Conservation (phyloP, 2,329 filamentous ascomycete species). For the Pestalotiopsis sp. region DNA sequence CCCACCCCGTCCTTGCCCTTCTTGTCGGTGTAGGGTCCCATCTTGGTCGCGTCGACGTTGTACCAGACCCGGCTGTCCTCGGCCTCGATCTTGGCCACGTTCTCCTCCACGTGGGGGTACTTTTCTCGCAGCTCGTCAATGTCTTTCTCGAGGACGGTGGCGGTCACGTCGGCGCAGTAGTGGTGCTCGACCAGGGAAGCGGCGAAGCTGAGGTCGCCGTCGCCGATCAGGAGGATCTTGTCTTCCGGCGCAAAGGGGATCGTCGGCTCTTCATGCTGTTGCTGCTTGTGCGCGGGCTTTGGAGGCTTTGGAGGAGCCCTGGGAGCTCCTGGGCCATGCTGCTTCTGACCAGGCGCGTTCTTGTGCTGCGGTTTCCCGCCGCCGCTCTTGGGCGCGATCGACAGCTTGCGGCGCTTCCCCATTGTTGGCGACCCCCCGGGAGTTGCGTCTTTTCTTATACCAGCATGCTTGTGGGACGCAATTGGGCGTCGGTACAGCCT, state of each 20-base stretch:
- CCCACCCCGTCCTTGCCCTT: conserved; percentile 30
- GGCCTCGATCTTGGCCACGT: conserved; percentile 56
- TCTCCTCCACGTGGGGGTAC: conserved; percentile 70
- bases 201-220: conserved; percentile 81
- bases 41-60: conserved; percentile 68
- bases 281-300: conserved; percentile 15
- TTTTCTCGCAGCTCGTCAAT: conserved; percentile 65
- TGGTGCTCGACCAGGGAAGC: conserved; percentile 67
- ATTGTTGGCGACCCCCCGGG: conserved; percentile 19
- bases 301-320: conserved; percentile 18
- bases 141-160: conserved; percentile 67
- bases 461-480: background rate
- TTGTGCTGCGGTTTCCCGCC: conserved; percentile 13
- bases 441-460: background rate
- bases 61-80: conserved; percentile 55
- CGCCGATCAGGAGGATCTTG: conserved; percentile 75
- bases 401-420: conserved; percentile 42
- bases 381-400: conserved; percentile 5
- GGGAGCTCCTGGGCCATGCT: conserved; percentile 6
- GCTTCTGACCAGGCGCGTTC: conserved; percentile 12
- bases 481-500: too few relatives aligned
- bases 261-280: conserved; percentile 44
- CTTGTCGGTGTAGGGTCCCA: conserved; percentile 51
- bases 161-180: conserved; percentile 66
- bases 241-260: conserved; percentile 71